Percentiles rank a stretch among this genome's conserved stretches.
These are phyloP conservation scores for Boletus smithii DNA, from an alignment of 1,284 basidiomycete species.

Conservation along the genomic window DNA sequence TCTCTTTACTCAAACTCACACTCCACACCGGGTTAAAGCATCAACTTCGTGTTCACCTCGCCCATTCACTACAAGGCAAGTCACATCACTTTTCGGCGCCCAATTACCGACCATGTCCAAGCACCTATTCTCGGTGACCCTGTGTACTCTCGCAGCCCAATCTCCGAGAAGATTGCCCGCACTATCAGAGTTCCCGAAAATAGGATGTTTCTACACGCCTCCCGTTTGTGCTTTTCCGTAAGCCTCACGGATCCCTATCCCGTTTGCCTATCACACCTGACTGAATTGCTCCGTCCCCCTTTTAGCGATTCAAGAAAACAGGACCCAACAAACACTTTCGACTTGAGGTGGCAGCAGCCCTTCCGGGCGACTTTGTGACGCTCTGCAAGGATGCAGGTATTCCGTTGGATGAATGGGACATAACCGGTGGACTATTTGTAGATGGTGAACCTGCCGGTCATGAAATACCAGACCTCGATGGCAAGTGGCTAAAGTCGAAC, in stretches of 20 bases:
- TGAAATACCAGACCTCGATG: constrained; percentile 40
- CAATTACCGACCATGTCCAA: constrained; percentile 28
- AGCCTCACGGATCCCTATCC: constrained; percentile 23
- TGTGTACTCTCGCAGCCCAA: constrained; percentile 41
- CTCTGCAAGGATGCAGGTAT: constrained; percentile 46
- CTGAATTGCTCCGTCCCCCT: not conserved
- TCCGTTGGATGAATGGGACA: constrained; percentile 34
- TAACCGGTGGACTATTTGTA: constrained; percentile 46
- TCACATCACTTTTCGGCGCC: not conserved
- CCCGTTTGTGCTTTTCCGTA: constrained; percentile 53
- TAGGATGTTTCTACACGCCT: constrained; percentile 60
- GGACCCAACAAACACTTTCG: constrained; percentile 46
- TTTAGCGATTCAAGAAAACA: constrained; percentile 45
- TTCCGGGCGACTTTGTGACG: constrained; percentile 48
- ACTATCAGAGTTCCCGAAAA: constrained; percentile 40
- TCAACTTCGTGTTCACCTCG: constrained; percentile 65
- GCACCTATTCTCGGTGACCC: constrained; percentile 65
- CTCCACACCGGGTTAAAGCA: constrained; percentile 67
- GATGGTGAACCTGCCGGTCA: constrained; percentile 38
- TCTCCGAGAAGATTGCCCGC: constrained; percentile 32
- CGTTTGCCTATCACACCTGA: not conserved
- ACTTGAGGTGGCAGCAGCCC: constrained; percentile 50
- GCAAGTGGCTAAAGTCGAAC: constrained; percentile 37
- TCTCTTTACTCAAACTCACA: constrained; percentile 55
- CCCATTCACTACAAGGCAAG: constrained; percentile 48